phyloP scores from a whole-genome alignment of 768 basidiomycete species.

The Hericium erinaceus region DNA sequence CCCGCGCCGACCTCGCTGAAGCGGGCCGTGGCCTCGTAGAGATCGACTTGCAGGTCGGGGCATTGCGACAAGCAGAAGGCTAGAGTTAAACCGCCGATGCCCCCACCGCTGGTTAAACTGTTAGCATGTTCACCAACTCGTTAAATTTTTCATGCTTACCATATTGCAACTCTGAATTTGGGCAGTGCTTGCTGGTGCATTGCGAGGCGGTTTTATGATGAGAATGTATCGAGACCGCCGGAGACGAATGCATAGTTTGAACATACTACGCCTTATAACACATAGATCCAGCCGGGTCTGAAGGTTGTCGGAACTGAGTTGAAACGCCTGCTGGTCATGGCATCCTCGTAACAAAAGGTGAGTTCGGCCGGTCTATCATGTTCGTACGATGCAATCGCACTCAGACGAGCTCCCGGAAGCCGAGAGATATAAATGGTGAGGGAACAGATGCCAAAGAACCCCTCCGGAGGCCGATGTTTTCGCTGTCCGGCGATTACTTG shows the following conservation, averaged over 20 bases:
- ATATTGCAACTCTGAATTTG: conserved; percentile 44
- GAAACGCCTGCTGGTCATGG: too few species aligned
- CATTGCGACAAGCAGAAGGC: conserved; percentile 21
- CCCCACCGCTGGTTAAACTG: conserved; percentile 15
- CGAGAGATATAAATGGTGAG: too few species aligned
- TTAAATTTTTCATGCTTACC: conserved; percentile 27
- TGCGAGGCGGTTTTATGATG: neutral
- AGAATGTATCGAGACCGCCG: neutral
- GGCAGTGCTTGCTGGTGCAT: neutral
- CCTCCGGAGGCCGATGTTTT: too few species aligned
- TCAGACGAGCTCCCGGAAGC: too few species aligned
- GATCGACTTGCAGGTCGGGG: conserved; percentile 20
- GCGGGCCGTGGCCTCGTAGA: conserved; percentile 24
- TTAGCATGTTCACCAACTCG: conserved; percentile 9
- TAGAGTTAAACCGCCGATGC: conserved; percentile 22
- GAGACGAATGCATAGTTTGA: neutral
- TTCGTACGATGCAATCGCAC: too few species aligned
- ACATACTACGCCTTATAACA: too few species aligned
- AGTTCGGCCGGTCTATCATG: too few species aligned
- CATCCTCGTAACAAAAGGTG: too few species aligned
- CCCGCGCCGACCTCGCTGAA: conserved; percentile 25
- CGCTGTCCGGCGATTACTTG: too few species aligned
- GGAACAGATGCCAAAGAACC: too few species aligned
- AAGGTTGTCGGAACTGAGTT: too few species aligned
- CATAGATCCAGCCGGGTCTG: too few species aligned